Base-by-base conservation (phyloP, 768 basidiomycete species). In the Agrocybe praecox region DNA sequence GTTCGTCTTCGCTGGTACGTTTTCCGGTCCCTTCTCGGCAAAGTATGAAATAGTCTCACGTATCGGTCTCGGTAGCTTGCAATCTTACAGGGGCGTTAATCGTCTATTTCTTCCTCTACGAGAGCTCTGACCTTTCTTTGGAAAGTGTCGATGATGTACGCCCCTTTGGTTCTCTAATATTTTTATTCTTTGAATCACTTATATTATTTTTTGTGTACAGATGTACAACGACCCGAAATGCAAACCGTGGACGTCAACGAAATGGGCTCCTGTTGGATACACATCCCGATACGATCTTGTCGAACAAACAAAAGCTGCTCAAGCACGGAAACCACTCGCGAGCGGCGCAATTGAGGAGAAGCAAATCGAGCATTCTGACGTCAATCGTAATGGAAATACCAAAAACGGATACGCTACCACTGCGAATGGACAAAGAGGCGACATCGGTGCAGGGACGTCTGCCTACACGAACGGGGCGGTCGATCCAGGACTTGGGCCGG, bases 71-170 rank as follows among this genome's bases (percentile, higher is more conserved):
- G n/a, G 0, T 34, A 76, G 80, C 80, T 24, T 87, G 85, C 65
- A 87, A 87, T 65, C 74, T 87, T n/a, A 69, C 71, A 24, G 84
- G 80, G 33, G 84, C 84, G 1, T 66, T 80, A 45, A 72, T 89
- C 56, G 87, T 89, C 18, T 90, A 74, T 68, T 77, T 89, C 66
- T 90, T 89, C 84, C 77, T 92, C 1, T 91, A 91, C 74, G 89
- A 91, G 67, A 83, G 83, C 8, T 80, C 84, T 6, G 81, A 85
- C 58, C 75, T 91, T 34, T 81, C 83, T 2, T 76, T 92, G 17
- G 90, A 92, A 72, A 76, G 70, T 57, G 85, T 90, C 44, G 81
- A 89, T 63, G 70, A 72, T 64, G 80, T 83, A 62, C 53, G 77
- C 33, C 17, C 15, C n/a, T n/a, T n/a, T n/a, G n/a, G 49, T 49